Evolutionary conservation across 2,329 filamentous ascomycete species (phyloP), one percentile per base, ranked within the genome.

Genomic region (Fusarium longipes): DNA sequence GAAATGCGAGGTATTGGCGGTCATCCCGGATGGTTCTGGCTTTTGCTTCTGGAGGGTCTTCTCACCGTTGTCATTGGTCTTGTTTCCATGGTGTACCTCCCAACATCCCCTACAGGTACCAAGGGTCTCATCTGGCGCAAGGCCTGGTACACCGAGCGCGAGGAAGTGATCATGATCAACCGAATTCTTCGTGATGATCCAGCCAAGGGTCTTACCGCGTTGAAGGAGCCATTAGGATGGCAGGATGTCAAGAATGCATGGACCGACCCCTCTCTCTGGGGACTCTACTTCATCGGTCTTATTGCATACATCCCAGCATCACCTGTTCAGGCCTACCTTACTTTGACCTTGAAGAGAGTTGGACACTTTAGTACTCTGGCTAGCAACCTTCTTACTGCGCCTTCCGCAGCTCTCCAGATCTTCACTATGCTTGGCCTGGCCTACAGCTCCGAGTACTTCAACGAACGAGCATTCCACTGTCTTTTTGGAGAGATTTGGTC

Each of bases 151-250:
- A 86, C 80, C 3, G 89, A 91, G 72, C 82, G 82, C 3, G 87
- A 92, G 72, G 89, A 92, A 70, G 84, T 87, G 57, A 91, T 92
- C 71, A 87, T 92, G 84, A 84, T 90, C 18, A 92, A 91, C 72
- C 80, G 83, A 8, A 80, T 86, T 12, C 76, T 86, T 14, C 81
- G 84, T 32, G 84, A 86, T 45, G 84, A 86, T 67, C 83, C 84
- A 0, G 83, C 83, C 33, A 86, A 86, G 74, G 84, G 81, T 15
- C 76, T 84, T 14, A 85, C 82, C 0, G 76, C 77, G 15, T 72
- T 84, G 52, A 77, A 81, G 57, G 80, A 85, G 60, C 77, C 80
- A 9, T 76, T 77, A 4, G 82, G 79, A 0, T 74, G 77, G 58
- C 70, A 75, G 36, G 82, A 84, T 54, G 74, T 85, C 70, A 79